Percentiles rank a stretch among this genome's conserved stretches.
These are phyloP conservation scores for Vaccinium vitisidaea DNA, from an alignment of 148 eudicot species.

Conservation along the genomic window DNA sequence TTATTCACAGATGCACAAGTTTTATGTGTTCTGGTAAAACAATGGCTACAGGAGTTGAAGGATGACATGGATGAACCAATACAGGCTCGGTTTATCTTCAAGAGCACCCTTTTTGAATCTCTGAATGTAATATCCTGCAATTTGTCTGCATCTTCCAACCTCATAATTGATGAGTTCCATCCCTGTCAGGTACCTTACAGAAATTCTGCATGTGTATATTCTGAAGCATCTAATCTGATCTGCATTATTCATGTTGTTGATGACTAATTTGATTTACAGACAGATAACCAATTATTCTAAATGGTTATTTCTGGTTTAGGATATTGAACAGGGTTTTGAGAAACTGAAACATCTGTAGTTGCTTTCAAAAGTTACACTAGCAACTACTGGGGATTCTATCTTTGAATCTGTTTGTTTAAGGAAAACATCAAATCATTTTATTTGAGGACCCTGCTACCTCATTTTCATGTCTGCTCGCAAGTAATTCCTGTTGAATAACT, in stretches of 20 bases:
- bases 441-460: not conserved
- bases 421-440: not conserved
- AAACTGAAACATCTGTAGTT: not conserved
- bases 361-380: not conserved
- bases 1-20: constrained; percentile 50
- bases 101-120: constrained; percentile 42
- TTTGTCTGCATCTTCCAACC: constrained; percentile 41
- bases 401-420: not conserved
- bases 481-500: not conserved
- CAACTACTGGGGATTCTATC: not conserved
- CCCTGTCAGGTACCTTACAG: constrained; percentile 47
- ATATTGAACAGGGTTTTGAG: not conserved
- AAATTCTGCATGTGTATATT: not conserved
- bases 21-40: constrained; percentile 52
- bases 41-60: constrained; percentile 66
- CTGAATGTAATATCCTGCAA: constrained; percentile 57
- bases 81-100: constrained; percentile 59
- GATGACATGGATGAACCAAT: constrained; percentile 44
- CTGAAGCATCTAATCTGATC: not conserved
- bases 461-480: not conserved
- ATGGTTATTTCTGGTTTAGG: not conserved
- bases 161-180: constrained; percentile 48
- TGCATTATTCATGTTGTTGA: constrained; percentile 7
- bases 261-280: not conserved
- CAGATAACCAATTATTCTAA: not conserved